Conservation (phyloP, 2,329 filamentous ascomycete genomes). For the Hyphodiscus sp. region DNA sequence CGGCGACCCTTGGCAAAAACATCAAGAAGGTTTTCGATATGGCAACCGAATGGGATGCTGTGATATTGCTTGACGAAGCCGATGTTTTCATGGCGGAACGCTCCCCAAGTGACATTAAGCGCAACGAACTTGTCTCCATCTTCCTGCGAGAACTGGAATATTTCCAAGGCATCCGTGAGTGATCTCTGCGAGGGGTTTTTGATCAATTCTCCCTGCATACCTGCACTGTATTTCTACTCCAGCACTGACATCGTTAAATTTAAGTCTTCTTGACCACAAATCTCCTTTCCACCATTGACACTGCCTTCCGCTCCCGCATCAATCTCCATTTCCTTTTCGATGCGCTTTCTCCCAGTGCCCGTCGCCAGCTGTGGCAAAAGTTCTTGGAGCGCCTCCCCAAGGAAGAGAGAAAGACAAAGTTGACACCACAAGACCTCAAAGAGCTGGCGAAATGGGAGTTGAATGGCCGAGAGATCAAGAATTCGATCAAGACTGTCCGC, state of each 20-base stretch:
- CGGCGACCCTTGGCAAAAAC: conserved; percentile 10
- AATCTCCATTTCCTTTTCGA: conserved; percentile 42
- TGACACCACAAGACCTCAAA: conserved; percentile 31
- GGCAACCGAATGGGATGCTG: conserved; percentile 18
- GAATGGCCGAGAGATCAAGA: conserved; percentile 32
- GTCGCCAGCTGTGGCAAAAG: conserved; percentile 39
- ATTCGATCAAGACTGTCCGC: conserved; percentile 30
- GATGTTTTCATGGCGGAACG: conserved; percentile 47
- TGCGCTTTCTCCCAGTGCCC: conserved; percentile 33
- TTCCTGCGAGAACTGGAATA: conserved; percentile 25
- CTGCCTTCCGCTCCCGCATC: conserved; percentile 37
- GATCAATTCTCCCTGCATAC: too few relatives aligned
- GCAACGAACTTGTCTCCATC: conserved; percentile 43
- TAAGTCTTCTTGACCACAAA: conserved; percentile 31
- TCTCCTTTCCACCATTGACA: conserved; percentile 29
- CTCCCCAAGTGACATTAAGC: conserved; percentile 37
- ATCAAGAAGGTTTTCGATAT: conserved; percentile 20
- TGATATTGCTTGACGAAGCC: conserved; percentile 33
- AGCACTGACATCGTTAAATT: too few relatives aligned
- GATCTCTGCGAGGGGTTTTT: too few relatives aligned
- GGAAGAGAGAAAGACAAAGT: conserved; percentile 41
- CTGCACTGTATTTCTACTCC: too few relatives aligned
- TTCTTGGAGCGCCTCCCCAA: conserved; percentile 37
- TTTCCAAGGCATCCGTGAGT: conserved; percentile 27
- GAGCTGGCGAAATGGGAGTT: conserved; percentile 38